Conservation (phyloP, 257 asterid genomes). For the Paraleonurus japonicus region DNA sequence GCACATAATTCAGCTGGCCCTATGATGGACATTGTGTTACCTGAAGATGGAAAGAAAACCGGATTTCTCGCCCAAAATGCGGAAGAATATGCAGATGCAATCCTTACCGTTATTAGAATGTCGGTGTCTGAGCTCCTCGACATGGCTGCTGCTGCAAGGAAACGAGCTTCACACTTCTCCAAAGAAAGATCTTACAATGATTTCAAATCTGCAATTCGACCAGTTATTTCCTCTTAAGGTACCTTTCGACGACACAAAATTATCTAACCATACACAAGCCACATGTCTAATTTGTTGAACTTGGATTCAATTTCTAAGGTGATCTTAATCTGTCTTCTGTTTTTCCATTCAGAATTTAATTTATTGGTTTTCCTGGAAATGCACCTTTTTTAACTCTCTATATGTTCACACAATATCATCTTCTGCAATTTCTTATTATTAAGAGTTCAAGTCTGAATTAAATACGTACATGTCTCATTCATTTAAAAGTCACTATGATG, state of each 20-base stretch:
- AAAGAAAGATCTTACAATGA: conserved; percentile 74
- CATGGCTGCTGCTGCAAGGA: conserved; percentile 85
- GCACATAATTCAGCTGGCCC: conserved; percentile 99
- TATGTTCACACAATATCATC: too few relatives aligned
- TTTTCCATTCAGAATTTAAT: not conserved
- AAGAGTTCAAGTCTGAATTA: too few relatives aligned
- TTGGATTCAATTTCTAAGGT: not conserved
- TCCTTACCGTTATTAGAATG: conserved; percentile 54
- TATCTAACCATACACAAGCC: conserved; percentile 9
- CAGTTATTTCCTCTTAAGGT: conserved; percentile 32
- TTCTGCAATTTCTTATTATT: too few relatives aligned
- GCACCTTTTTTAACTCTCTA: too few relatives aligned
- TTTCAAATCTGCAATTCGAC: conserved; percentile 72
- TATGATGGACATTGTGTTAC: conserved; percentile 80
- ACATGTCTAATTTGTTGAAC: conserved; percentile 1
- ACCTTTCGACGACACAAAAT: conserved; percentile 22
- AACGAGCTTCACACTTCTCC: conserved; percentile 70
- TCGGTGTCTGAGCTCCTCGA: conserved; percentile 54
- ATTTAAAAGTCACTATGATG: too few relatives aligned
- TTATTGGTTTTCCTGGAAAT: not conserved
- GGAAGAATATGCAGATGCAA: conserved; percentile 80
- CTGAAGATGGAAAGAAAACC: conserved; percentile 78
- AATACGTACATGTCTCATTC: too few relatives aligned
- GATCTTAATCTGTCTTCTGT: too few relatives aligned
- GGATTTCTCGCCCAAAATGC: conserved; percentile 72